phyloP scores from a whole-genome alignment of 2,329 filamentous ascomycete species.

The Juglanconis sp. region DNA sequence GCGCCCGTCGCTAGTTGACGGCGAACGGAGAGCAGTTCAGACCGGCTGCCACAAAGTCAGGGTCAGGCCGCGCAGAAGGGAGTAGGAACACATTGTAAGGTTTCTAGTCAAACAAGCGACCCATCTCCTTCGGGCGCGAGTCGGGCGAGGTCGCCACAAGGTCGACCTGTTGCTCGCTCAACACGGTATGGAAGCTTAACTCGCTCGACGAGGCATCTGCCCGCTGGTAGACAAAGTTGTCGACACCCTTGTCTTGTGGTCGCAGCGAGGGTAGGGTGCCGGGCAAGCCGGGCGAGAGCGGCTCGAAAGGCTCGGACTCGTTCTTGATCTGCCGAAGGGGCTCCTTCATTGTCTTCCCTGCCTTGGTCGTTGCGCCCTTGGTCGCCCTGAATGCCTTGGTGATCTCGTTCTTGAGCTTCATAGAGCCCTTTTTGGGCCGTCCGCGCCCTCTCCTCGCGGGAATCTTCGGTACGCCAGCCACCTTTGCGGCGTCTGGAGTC shows the following conservation, averaged over 20 bases:
- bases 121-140: conserved; percentile 39
- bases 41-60: background rate
- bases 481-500: conserved; percentile 26
- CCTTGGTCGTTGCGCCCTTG: conserved; percentile 31
- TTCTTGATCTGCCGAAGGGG: conserved; percentile 22
- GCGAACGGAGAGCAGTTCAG: background rate
- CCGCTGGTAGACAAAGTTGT: conserved; percentile 12
- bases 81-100: background rate
- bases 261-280: conserved; percentile 24
- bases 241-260: conserved; percentile 23
- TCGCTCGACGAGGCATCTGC: conserved; percentile 13
- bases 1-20: background rate
- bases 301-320: conserved; percentile 22
- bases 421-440: conserved; percentile 26
- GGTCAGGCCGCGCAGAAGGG: background rate
- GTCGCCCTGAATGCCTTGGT: conserved; percentile 43
- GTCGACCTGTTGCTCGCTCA: background rate
- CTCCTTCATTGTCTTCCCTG: conserved; percentile 20
- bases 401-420: conserved; percentile 36
- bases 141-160: conserved; percentile 42
- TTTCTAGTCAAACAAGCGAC: conserved; percentile 32
- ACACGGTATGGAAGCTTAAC: conserved; percentile 18
- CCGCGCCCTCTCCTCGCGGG: conserved; percentile 27
- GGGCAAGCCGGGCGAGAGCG: conserved; percentile 22
- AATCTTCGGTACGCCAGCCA: conserved; percentile 22